A percentile compares a stretch with the other conserved stretches of the same genome.
Evolutionary conservation across 495 filamentous ascomycete species (phyloP).

Genomic region (Cladorrhinum samala): DNA sequence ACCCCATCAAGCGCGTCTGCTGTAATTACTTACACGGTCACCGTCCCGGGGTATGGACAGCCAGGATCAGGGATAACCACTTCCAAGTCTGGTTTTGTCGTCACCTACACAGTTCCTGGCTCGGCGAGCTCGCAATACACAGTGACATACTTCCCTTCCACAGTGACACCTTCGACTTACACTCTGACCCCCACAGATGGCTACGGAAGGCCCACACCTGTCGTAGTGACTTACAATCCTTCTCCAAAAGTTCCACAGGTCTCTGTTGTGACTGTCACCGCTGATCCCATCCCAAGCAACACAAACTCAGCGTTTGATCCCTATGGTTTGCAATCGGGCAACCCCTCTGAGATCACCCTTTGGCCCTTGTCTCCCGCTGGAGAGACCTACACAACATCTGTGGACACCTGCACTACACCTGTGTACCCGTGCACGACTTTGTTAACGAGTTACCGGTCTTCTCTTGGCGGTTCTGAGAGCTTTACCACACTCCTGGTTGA

Average conservation of each 20-base stretch:
- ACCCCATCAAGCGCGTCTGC: background rate
- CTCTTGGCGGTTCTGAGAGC: background rate
- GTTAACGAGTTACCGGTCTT: slow-evolving; percentile 6
- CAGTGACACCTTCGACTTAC: background rate
- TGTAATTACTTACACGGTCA: background rate
- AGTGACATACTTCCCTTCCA: background rate
- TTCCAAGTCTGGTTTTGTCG: background rate
- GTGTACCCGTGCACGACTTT: slow-evolving; percentile 9
- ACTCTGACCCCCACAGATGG: background rate
- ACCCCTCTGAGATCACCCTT: slow-evolving; percentile 13
- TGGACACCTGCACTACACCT: background rate
- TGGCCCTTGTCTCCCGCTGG: slow-evolving; percentile 8
- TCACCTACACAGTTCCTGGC: background rate
- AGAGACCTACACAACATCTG: background rate
- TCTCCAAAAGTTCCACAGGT: background rate
- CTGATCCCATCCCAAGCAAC: no score
- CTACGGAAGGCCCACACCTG: background rate
- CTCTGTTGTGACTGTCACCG: background rate
- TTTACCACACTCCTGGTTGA: background rate
- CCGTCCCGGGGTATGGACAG: background rate
- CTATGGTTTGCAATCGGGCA: background rate
- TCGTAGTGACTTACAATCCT: background rate
- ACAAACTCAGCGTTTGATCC: background rate
- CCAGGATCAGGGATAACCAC: background rate
- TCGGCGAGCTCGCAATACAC: background rate